Conservation (phyloP, 345 rosid species). For the Ceriops tagal region DNA sequence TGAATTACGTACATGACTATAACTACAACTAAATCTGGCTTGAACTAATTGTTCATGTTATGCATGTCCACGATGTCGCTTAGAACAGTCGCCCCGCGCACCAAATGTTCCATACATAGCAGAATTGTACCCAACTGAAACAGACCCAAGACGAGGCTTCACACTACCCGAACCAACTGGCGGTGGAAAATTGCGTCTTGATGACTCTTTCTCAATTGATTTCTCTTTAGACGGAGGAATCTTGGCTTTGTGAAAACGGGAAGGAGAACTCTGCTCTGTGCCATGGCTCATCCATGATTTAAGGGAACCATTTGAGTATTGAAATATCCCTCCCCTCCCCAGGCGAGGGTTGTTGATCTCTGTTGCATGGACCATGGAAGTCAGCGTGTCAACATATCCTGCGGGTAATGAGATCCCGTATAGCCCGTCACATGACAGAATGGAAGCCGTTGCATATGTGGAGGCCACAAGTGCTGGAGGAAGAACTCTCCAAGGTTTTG, state of each 20-base stretch:
- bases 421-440: slow-evolving; percentile 62
- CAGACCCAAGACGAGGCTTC: too few species aligned
- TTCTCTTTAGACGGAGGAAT: slow-evolving; percentile 2
- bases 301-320: slow-evolving; percentile 23
- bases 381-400: slow-evolving; percentile 38
- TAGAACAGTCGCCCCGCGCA: slow-evolving; percentile 21
- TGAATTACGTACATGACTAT: too few species aligned
- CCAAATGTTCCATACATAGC: background rate
- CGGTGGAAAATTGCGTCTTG: background rate
- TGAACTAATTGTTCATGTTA: background rate
- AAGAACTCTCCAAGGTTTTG: slow-evolving; percentile 49
- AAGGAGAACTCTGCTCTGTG: background rate
- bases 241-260: slow-evolving; percentile 5
- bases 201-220: slow-evolving; percentile 7
- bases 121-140: slow-evolving; percentile 18
- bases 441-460: slow-evolving; percentile 44
- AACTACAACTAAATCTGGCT: too few species aligned
- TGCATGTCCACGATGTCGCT: slow-evolving; percentile 19
- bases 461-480: slow-evolving; percentile 71
- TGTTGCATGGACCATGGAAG: slow-evolving; percentile 42
- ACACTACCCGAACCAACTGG: too few species aligned
- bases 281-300: slow-evolving; percentile 17
- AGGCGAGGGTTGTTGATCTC: slow-evolving; percentile 30
- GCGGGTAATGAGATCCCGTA: slow-evolving; percentile 40
- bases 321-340: slow-evolving; percentile 5